A percentile compares a stretch with the other conserved stretches of the same genome.
These are phyloP conservation scores for Papilionanthe hybrid DNA, from an alignment of 116 monocot genomes.

Conservation along the genomic window DNA sequence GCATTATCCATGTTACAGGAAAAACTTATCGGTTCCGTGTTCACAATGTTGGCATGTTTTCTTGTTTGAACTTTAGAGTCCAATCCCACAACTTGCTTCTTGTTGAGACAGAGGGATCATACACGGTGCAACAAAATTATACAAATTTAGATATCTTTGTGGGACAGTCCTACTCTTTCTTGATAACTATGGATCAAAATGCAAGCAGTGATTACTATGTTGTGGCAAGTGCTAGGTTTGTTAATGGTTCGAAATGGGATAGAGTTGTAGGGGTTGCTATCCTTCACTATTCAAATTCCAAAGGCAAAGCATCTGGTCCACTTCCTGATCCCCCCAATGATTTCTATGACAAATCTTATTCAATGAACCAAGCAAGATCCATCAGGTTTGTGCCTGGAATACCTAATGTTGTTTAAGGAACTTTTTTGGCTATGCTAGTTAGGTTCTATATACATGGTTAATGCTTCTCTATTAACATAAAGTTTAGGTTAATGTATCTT, in stretches of 20 bases:
- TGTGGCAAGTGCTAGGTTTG: slow-evolving; percentile 81
- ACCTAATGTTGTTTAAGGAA: no score
- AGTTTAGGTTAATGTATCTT: no score
- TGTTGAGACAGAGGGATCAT: slow-evolving; percentile 78
- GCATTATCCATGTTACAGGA: slow-evolving; percentile 31
- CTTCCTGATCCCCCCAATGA: slow-evolving; percentile 76
- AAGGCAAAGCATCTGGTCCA: slow-evolving; percentile 66
- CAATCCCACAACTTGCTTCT: slow-evolving; percentile 65
- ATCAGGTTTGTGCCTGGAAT: slow-evolving; percentile 41
- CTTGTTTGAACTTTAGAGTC: slow-evolving; percentile 64
- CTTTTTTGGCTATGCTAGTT: no score
- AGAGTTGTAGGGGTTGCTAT: slow-evolving; percentile 74
- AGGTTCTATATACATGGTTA: no score
- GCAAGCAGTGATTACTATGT: slow-evolving; percentile 91
- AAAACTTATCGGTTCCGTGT: slow-evolving; percentile 79
- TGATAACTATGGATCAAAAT: slow-evolving; percentile 94
- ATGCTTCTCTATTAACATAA: no score
- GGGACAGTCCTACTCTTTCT: slow-evolving; percentile 85
- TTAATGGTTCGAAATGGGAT: slow-evolving; percentile 59
- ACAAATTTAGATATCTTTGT: slow-evolving; percentile 80
- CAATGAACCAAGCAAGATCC: slow-evolving; percentile 85
- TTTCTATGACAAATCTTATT: slow-evolving; percentile 70
- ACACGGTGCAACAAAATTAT: slow-evolving; percentile 82
- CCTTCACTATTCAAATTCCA: slow-evolving; percentile 82
- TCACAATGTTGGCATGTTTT: slow-evolving; percentile 82